Evolutionary conservation across 2,329 filamentous ascomycete species (phyloP).

Genomic region (Parafenestella ontariensis): DNA sequence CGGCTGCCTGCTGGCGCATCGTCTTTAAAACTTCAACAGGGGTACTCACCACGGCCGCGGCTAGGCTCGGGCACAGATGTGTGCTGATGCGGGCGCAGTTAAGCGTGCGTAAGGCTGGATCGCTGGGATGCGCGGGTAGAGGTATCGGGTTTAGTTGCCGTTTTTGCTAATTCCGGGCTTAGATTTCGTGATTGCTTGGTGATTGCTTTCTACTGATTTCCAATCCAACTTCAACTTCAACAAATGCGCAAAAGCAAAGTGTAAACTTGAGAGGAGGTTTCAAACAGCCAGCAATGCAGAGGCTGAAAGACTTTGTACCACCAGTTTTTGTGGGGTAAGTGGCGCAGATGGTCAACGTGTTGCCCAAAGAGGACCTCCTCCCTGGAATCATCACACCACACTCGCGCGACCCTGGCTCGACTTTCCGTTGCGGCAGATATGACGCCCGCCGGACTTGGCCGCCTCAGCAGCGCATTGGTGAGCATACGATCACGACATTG

Average conservation of each 20-base stretch:
- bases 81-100: conserved; percentile 10
- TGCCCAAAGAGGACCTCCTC: background rate
- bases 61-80: conserved; percentile 4
- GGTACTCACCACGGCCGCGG: conserved; percentile 4
- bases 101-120: background rate
- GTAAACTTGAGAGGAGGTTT: background rate
- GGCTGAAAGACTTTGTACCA: conserved; percentile 3
- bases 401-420: conserved; percentile 20
- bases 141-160: background rate
- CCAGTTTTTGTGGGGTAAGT: conserved; percentile 8
- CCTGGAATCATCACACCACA: conserved; percentile 29
- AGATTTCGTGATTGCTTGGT: background rate
- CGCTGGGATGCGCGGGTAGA: background rate
- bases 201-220: background rate
- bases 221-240: background rate
- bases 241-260: background rate
- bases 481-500: conserved; percentile 29
- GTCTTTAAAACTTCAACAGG: background rate
- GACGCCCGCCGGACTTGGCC: background rate
- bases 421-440: conserved; percentile 4
- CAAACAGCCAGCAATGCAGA: background rate
- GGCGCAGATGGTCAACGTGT: conserved; percentile 1
- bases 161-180: background rate
- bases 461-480: conserved; percentile 14
- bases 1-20: conserved; percentile 1